These are phyloP conservation scores for Phalaenopsis equestris DNA, from an alignment of 106 monocot genomes.

Conservation along the genomic window DNA sequence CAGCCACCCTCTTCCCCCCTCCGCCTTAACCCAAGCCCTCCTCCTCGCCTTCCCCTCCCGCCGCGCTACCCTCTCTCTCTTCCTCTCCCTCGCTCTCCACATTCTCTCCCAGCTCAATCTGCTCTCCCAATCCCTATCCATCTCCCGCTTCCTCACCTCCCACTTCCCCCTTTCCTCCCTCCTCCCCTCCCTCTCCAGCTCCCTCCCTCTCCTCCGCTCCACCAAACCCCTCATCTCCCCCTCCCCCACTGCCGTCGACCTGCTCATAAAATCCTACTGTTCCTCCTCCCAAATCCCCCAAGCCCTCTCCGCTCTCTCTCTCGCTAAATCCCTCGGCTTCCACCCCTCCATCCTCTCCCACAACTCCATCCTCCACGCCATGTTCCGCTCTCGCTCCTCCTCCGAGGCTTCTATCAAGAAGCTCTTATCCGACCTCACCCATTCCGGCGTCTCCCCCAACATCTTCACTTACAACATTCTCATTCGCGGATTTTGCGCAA, in stretches of 20 bases:
- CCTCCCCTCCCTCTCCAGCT: conserved; percentile 2
- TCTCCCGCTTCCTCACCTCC: conserved; percentile 7
- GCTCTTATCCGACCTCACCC: conserved; percentile 32
- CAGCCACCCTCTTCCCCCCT: conserved; percentile 18
- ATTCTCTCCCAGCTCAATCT: conserved; percentile 13
- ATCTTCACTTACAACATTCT: conserved; percentile 76
- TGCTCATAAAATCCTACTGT: conserved; percentile 55
- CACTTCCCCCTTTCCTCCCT: background rate
- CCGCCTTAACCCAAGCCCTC: conserved; percentile 26
- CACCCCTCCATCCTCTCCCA: conserved; percentile 42
- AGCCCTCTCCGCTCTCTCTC: conserved; percentile 38
- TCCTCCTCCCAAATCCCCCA: conserved; percentile 24
- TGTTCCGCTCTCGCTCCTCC: conserved; percentile 25
- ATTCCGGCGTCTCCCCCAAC: conserved; percentile 39
- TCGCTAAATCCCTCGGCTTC: conserved; percentile 36
- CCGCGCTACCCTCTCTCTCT: conserved; percentile 12
- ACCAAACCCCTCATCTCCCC: background rate
- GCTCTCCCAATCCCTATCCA: background rate
- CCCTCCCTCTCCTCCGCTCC: conserved; percentile 19
- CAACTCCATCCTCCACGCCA: conserved; percentile 64
- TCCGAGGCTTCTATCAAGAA: conserved; percentile 4
- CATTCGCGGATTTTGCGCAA: conserved; percentile 42
- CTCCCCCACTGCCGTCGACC: conserved; percentile 34
- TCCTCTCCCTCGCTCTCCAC: conserved; percentile 17
- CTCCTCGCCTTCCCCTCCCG: conserved; percentile 27